Conservation (phyloP, 139 green algal species). For the Chlorella vulgaris region DNA sequence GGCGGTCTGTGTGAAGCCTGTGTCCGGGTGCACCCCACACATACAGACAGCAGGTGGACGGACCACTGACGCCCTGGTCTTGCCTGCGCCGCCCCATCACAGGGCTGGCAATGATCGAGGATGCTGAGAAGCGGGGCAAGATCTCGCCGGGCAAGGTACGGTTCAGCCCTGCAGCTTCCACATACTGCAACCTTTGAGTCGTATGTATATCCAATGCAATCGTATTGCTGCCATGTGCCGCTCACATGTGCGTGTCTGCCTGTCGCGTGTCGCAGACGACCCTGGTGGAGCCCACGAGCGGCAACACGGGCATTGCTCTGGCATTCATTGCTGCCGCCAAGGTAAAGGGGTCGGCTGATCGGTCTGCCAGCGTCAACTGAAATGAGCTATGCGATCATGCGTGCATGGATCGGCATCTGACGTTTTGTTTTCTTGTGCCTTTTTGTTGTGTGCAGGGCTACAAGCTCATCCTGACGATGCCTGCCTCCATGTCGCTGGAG, state of each 20-base stretch:
- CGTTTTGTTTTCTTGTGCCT: background rate
- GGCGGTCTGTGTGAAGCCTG: too few species aligned
- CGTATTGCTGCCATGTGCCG: too few species aligned
- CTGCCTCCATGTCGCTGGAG: constrained; percentile 97
- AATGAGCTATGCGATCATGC: too few species aligned
- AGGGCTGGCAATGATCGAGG: constrained; percentile 86
- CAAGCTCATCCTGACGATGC: constrained; percentile 98
- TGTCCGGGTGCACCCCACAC: too few species aligned
- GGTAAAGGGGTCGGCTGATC: too few species aligned
- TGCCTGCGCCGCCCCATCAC: too few species aligned
- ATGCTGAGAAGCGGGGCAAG: constrained; percentile 77
- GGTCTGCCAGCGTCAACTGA: too few species aligned
- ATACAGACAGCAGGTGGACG: too few species aligned
- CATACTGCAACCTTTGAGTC: too few species aligned
- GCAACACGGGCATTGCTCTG: constrained; percentile 97
- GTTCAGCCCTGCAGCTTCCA: too few species aligned
- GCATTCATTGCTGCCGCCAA: constrained; percentile 94
- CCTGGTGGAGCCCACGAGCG: constrained; percentile 90
- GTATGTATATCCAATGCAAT: too few species aligned
- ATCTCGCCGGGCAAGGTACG: constrained; percentile 89
- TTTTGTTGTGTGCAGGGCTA: constrained; percentile 77
- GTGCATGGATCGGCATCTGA: constrained; percentile 7
- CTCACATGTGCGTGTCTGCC: background rate
- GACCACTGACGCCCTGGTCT: too few species aligned
- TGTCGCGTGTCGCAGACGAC: constrained; percentile 47